Evolutionary conservation across 1,284 basidiomycete species (phyloP), one percentile per base, ranked within the genome.

Genomic region (Leucoagaricus sp.): DNA sequence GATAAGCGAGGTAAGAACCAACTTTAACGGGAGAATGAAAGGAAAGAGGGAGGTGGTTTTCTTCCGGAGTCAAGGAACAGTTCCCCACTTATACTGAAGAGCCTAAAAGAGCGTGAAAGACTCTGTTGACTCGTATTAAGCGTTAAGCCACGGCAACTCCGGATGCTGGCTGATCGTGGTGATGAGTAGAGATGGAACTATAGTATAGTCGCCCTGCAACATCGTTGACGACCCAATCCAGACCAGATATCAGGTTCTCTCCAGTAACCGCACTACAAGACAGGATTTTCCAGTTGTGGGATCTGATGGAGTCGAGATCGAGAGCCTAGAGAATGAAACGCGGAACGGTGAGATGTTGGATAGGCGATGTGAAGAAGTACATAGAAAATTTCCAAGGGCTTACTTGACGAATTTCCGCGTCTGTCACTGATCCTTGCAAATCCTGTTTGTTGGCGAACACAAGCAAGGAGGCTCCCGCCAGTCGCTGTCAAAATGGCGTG

Each of bases 401-500:
- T 70, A 93, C 94, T 65, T 90, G 80, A 59, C 87, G 80, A 63
- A 99, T 96, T 74, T 98, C 93, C 44, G 79, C 72, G 51, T 87
- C 83, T 13, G 84, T 83, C 83, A 98, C 84, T 0, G 96, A 91
- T 26, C 95, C 94, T 38, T 83, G 82, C 33, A 99, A 84, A 73
- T 99, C 97, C 73, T 98, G 96, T 74, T 99, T 99, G 75, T 99
- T 99, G n/a, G 97, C 97, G 70, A 99, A 94, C 49, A 99, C 87
- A 41, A 99, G 83, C 49, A 99, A 81, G 15, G 95, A 96, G 42
- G 96, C 96, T 17, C 96, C 96, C 50, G 94, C 87, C 40, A 99
- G 76, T 65, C 96, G 83, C 93, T 98, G 66, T 62, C 57, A 60
- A 26, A 60, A 57, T 58, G 48, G 60, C 53, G 63, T 64, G 66